phyloP scores from a whole-genome alignment of 176 grass and related monocot species.

The Chrysopogon serrulatus region DNA sequence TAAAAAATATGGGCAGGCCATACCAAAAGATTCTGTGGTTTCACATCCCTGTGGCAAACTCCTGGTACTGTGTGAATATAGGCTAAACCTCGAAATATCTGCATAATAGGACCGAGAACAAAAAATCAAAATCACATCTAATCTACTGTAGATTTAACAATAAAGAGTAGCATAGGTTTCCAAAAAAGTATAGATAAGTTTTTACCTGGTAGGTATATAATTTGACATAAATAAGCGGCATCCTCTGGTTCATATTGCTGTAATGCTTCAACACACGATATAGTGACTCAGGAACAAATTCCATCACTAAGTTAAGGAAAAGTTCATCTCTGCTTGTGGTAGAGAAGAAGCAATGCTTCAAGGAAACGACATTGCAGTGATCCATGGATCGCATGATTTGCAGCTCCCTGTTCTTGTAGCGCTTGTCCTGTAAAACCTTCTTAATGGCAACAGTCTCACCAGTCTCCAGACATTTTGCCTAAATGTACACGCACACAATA shows the following conservation, averaged over 20 bases:
- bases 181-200: background rate
- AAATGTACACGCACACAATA: constrained; percentile 4
- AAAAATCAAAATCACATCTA: constrained; percentile 1
- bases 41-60: constrained; percentile 97
- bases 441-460: constrained; percentile 89
- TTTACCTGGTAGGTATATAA: constrained; percentile 91
- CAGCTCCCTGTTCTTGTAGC: constrained; percentile 94
- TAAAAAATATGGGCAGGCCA: constrained; percentile 8
- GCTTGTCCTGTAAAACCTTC: constrained; percentile 91
- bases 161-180: background rate
- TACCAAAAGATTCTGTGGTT: constrained; percentile 98
- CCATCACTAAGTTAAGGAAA: constrained; percentile 98
- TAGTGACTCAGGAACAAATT: constrained; percentile 84
- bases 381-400: constrained; percentile 94
- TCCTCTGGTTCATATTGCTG: constrained; percentile 94
- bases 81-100: constrained; percentile 93
- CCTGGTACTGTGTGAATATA: constrained; percentile 91
- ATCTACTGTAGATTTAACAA: background rate
- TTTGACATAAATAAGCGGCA: constrained; percentile 93
- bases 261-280: constrained; percentile 91
- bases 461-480: constrained; percentile 97
- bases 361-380: constrained; percentile 81
- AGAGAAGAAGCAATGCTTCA: constrained; percentile 99
- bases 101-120: constrained; percentile 12
- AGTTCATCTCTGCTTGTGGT: constrained; percentile 93